Evolutionary conservation across 495 filamentous ascomycete species (phyloP).

Genomic region (Recurvomyces mirabilis): DNA sequence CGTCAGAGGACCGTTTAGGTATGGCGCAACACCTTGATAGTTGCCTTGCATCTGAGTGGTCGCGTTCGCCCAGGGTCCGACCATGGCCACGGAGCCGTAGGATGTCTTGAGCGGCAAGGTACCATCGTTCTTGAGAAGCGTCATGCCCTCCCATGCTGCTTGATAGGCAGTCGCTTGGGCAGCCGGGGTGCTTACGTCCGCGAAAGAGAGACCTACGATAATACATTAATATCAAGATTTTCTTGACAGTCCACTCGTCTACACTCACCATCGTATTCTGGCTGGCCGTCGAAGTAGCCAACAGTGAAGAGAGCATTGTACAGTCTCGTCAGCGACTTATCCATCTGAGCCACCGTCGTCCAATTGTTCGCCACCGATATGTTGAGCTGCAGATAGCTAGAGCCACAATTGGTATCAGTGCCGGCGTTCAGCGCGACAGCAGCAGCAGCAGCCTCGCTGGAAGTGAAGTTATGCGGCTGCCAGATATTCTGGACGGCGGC

Average conservation of each 20-base stretch:
- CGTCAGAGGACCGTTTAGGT: constrained; percentile 38
- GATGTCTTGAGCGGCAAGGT: constrained; percentile 35
- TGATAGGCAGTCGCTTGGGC: constrained; percentile 41
- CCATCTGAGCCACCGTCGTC: constrained; percentile 24
- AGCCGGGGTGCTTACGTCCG: constrained; percentile 39
- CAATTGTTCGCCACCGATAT: constrained; percentile 38
- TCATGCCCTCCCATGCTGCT: constrained; percentile 44
- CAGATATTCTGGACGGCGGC: constrained; percentile 12
- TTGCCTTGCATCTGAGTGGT: constrained; percentile 47
- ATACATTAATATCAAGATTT: too few species aligned
- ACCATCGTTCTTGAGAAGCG: constrained; percentile 47
- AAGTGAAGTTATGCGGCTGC: constrained; percentile 13
- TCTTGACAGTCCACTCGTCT: too few species aligned
- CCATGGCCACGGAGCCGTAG: constrained; percentile 35
- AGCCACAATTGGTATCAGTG: constrained; percentile 52
- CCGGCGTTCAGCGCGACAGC: constrained; percentile 31
- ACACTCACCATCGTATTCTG: constrained; percentile 33
- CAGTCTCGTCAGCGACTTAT: constrained; percentile 39
- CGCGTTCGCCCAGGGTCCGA: constrained; percentile 46
- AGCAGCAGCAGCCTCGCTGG: constrained; percentile 9
- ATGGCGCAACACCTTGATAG: constrained; percentile 43
- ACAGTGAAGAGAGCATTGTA: constrained; percentile 46
- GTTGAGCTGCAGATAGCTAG: constrained; percentile 42
- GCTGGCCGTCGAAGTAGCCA: constrained; percentile 49
- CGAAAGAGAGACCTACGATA: constrained; percentile 37